Evolutionary conservation across 1,284 basidiomycete genomes (phyloP).

Genomic region (Rhodotorula sp.): DNA sequence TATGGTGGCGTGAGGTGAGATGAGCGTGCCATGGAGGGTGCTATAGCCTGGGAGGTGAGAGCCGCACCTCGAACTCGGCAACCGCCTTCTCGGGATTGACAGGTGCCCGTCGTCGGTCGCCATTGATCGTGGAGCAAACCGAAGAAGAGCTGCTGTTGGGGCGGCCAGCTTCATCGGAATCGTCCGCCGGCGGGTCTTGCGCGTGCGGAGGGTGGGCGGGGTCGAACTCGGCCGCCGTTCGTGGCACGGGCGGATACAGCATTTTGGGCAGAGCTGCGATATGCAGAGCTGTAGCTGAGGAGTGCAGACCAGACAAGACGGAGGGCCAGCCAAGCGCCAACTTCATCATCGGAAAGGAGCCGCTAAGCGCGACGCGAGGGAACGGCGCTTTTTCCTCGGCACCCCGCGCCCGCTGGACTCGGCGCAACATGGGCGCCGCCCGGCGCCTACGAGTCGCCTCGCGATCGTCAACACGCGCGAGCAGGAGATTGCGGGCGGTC

Average conservation of each 20-base stretch:
- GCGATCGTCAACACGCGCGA: too few relatives aligned
- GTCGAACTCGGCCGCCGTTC: background rate
- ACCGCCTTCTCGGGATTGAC: background rate
- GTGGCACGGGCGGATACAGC: background rate
- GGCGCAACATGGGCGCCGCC: too few relatives aligned
- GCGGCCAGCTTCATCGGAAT: background rate
- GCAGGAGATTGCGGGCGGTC: too few relatives aligned
- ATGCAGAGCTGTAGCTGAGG: too few relatives aligned
- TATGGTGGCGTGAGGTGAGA: too few relatives aligned
- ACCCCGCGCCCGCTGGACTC: too few relatives aligned
- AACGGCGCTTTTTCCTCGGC: too few relatives aligned
- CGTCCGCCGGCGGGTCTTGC: background rate
- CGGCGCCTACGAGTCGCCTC: too few relatives aligned
- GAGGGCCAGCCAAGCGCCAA: background rate
- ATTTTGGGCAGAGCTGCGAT: background rate
- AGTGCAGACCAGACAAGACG: too few relatives aligned
- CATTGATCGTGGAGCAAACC: background rate
- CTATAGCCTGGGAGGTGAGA: too few relatives aligned
- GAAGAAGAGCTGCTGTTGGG: background rate
- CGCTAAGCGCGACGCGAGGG: too few relatives aligned
- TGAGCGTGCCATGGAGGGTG: background rate
- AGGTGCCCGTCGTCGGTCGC: background rate
- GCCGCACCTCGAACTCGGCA: background rate
- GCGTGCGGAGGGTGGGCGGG: background rate
- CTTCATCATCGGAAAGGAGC: too few relatives aligned